Evolutionary conservation across 2,329 filamentous ascomycete genomes (phyloP).

Genomic region (Capronia epimyces): DNA sequence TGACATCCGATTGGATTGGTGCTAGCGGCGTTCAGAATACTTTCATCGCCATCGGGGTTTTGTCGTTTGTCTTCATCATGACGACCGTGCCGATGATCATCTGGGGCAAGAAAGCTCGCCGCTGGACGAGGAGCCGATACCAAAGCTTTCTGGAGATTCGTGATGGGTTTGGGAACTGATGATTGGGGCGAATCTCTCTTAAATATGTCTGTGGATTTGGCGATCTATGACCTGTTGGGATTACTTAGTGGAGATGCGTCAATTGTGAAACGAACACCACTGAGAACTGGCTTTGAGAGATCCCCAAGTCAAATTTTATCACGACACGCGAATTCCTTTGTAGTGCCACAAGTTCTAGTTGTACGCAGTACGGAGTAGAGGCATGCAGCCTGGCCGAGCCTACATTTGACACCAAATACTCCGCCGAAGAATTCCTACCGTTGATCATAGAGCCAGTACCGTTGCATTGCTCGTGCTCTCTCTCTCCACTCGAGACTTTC

Average conservation of each 20-base stretch:
- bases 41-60: conserved; percentile 49
- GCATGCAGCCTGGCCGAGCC: neutral
- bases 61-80: conserved; percentile 50
- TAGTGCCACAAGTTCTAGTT: too few species aligned
- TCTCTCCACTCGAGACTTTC: neutral
- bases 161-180: conserved; percentile 34
- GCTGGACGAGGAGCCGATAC: conserved; percentile 47
- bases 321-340: too few species aligned
- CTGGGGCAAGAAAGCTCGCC: conserved; percentile 48
- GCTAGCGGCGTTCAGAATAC: conserved; percentile 43
- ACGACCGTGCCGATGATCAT: conserved; percentile 51
- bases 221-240: neutral
- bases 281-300: too few species aligned
- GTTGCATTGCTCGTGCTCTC: too few species aligned
- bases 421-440: neutral
- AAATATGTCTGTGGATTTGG: neutral
- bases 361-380: too few species aligned
- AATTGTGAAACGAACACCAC: too few species aligned
- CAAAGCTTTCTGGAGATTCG: conserved; percentile 46
- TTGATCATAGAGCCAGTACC: neutral
- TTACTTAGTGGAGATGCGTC: neutral
- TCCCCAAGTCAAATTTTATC: too few species aligned
- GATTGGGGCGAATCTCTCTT: neutral
- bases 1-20: conserved; percentile 47
- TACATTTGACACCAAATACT: neutral